These are phyloP conservation scores for Sporodiniella umbellata DNA, from an alignment of 371 early-diverging fungal species.

Conservation along the genomic window DNA sequence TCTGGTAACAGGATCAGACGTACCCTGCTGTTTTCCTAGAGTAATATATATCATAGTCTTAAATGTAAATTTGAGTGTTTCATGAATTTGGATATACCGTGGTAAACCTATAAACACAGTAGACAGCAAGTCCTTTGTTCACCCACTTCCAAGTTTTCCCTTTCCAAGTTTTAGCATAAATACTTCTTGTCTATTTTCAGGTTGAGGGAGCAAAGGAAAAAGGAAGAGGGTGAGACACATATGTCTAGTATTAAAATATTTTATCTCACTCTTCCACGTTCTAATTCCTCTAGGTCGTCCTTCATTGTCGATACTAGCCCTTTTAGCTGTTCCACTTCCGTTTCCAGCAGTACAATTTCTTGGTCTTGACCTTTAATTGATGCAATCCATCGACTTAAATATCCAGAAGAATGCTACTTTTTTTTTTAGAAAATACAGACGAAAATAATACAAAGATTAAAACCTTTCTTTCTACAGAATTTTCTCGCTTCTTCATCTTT, in stretches of 20 bases:
- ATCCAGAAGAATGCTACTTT: background rate
- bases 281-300: slow-evolving; percentile 36
- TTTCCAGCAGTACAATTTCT: slow-evolving; percentile 13
- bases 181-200: slow-evolving; percentile 47
- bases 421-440: too few relatives aligned
- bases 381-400: background rate
- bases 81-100: too few relatives aligned
- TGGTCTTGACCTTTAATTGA: background rate
- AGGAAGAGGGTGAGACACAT: too few relatives aligned
- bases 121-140: slow-evolving; percentile 79
- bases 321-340: slow-evolving; percentile 35
- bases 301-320: slow-evolving; percentile 27
- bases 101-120: slow-evolving; percentile 85
- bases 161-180: slow-evolving; percentile 68
- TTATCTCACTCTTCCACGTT: slow-evolving; percentile 18
- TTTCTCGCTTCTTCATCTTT: slow-evolving; percentile 6
- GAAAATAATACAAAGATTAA: too few relatives aligned
- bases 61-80: background rate
- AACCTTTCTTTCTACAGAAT: background rate
- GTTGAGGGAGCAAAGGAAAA: too few relatives aligned
- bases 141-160: slow-evolving; percentile 76
- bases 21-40: slow-evolving; percentile 63
- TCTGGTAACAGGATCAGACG: slow-evolving; percentile 85
- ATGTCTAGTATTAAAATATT: background rate
- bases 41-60: slow-evolving; percentile 78